These are phyloP conservation scores for Aspergillus taichungensis DNA, from an alignment of 495 filamentous ascomycete species.

Conservation along the genomic window DNA sequence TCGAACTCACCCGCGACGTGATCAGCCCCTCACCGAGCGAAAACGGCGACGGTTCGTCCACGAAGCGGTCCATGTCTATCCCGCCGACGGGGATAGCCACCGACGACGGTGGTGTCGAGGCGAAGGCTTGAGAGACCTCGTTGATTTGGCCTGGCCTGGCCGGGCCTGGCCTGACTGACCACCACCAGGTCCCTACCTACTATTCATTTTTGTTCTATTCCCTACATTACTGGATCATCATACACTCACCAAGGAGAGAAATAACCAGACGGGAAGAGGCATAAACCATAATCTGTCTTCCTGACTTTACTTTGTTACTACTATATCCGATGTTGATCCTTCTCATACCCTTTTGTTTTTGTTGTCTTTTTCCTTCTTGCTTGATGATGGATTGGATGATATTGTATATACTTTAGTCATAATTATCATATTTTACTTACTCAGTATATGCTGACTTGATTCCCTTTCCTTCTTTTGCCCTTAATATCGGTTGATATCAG, in stretches of 20 bases:
- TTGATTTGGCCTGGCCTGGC: not conserved
- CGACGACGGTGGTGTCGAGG: slow-evolving; percentile 12
- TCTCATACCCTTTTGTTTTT: not conserved
- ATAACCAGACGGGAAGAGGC: no score
- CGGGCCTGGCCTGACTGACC: no score
- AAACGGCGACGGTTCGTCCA: slow-evolving; percentile 18
- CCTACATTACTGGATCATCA: not conserved
- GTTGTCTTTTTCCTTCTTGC: not conserved
- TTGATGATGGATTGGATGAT: not conserved
- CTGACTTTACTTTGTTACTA: not conserved
- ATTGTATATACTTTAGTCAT: not conserved
- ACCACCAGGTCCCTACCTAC: no score
- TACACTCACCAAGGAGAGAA: not conserved
- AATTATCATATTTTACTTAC: not conserved
- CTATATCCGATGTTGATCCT: not conserved
- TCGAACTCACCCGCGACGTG: slow-evolving; percentile 84
- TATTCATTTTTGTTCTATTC: no score
- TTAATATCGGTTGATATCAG: no score
- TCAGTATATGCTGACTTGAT: no score
- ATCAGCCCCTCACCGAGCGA: slow-evolving; percentile 47
- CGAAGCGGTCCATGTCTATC: slow-evolving; percentile 25
- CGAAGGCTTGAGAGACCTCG: slow-evolving; percentile 21
- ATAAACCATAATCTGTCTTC: not conserved
- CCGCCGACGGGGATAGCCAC: slow-evolving; percentile 3
- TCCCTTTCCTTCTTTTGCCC: no score